phyloP scores from a whole-genome alignment of 83 land plant species.

The Isoetes engelmannii region DNA sequence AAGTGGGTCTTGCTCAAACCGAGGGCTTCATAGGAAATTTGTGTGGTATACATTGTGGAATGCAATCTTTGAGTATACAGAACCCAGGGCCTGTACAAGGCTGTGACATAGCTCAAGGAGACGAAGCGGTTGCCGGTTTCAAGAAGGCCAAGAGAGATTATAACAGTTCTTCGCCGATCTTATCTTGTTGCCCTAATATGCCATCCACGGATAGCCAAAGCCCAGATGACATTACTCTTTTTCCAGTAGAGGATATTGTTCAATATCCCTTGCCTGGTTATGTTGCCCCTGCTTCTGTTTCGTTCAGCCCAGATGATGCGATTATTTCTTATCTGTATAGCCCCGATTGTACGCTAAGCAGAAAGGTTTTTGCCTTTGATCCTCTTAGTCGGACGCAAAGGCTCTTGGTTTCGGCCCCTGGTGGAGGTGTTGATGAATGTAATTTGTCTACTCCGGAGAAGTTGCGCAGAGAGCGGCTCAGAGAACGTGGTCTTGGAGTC shows the following conservation, averaged over 20 bases:
- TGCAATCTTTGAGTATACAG: background rate
- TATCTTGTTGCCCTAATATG: constrained; percentile 31
- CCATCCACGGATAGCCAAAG: constrained; percentile 40
- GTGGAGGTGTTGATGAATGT: constrained; percentile 79
- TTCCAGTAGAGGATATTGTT: constrained; percentile 81
- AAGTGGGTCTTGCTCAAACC: too few species aligned
- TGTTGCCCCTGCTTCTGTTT: constrained; percentile 59
- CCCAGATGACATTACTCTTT: constrained; percentile 40
- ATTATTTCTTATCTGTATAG: constrained; percentile 64
- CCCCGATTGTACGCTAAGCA: constrained; percentile 66
- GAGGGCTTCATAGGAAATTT: background rate
- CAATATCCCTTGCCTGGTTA: constrained; percentile 84
- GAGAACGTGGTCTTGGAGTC: constrained; percentile 91
- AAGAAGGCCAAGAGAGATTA: constrained; percentile 24
- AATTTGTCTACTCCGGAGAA: constrained; percentile 79
- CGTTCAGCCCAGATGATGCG: constrained; percentile 89
- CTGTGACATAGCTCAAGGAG: background rate
- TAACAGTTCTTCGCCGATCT: constrained; percentile 23
- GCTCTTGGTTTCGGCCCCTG: constrained; percentile 72
- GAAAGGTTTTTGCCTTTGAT: constrained; percentile 70
- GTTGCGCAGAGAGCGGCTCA: constrained; percentile 75
- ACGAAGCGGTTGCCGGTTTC: constrained; percentile 10
- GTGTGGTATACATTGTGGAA: background rate
- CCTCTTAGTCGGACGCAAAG: constrained; percentile 42
- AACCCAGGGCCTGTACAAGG: background rate